phyloP scores from a whole-genome alignment of 257 asterid genomes.

The Ballota nigra region DNA sequence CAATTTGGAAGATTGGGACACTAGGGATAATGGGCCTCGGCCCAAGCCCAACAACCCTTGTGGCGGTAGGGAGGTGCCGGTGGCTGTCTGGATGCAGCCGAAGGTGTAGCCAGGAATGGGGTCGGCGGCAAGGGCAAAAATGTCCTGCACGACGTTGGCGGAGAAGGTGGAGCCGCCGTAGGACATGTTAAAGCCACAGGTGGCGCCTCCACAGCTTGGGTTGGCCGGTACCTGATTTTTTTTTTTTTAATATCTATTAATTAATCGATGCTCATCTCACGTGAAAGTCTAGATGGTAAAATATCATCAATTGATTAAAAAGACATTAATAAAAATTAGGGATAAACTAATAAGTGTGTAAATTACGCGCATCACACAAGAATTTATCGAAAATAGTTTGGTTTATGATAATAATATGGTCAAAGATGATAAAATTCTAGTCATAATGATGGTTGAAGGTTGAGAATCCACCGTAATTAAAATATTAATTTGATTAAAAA shows the following conservation, averaged over 20 bases:
- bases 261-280: neutral
- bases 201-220: constrained; percentile 43
- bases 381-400: neutral
- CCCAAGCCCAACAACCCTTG: constrained; percentile 81
- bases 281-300: neutral
- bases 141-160: constrained; percentile 56
- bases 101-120: constrained; percentile 46
- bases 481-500: neutral
- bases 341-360: neutral
- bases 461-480: neutral
- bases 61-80: constrained; percentile 58
- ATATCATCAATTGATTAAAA: no score
- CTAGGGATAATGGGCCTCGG: constrained; percentile 63
- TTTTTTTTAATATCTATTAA: neutral
- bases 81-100: constrained; percentile 62
- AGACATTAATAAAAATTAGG: neutral
- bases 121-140: constrained; percentile 50
- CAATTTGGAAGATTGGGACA: constrained; percentile 48
- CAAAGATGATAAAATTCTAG: neutral
- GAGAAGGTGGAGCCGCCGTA: constrained; percentile 60
- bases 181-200: constrained; percentile 57
- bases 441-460: constrained; percentile 1
- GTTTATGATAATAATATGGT: neutral
- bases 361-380: neutral
- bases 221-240: constrained; percentile 45